Conservation (phyloP, 2,329 filamentous ascomycete species). For the Alternaria gansuensis region DNA sequence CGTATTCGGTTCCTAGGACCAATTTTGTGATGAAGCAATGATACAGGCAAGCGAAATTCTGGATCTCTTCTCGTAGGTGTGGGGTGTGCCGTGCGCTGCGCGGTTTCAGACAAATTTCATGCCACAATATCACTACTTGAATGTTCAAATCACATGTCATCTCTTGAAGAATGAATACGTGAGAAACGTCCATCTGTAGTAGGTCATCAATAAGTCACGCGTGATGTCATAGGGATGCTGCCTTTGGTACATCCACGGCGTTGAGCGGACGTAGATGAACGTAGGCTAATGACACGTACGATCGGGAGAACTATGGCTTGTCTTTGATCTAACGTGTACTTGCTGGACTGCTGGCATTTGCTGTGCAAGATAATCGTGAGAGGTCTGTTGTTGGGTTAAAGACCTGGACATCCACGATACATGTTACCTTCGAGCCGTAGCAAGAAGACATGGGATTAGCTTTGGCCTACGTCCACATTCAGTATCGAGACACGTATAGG, state of each 20-base stretch:
- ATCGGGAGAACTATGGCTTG: not conserved
- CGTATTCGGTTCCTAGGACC: not conserved
- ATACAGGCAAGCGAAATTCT: too few relatives aligned
- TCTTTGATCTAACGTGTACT: not conserved
- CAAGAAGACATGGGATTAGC: not conserved
- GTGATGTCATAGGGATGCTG: too few relatives aligned
- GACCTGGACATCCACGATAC: not conserved
- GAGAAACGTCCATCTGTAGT: too few relatives aligned
- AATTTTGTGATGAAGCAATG: too few relatives aligned
- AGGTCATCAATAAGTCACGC: too few relatives aligned
- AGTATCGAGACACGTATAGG: not conserved
- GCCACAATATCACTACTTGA: too few relatives aligned
- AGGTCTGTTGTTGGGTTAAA: conserved; percentile 15
- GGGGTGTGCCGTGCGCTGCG: too few relatives aligned
- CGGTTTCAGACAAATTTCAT: too few relatives aligned
- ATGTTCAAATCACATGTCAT: too few relatives aligned
- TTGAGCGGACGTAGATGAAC: not conserved
- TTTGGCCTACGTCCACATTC: not conserved
- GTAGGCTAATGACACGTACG: not conserved
- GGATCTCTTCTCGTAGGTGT: too few relatives aligned
- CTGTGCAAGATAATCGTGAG: conserved; percentile 45
- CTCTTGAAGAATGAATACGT: too few relatives aligned
- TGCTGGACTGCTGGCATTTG: conserved; percentile 60
- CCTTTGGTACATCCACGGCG: not conserved
- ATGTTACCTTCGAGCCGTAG: not conserved